These are phyloP conservation scores for Fraxinus paxiana DNA, from an alignment of 305 asterid genomes.

Conservation along the genomic window DNA sequence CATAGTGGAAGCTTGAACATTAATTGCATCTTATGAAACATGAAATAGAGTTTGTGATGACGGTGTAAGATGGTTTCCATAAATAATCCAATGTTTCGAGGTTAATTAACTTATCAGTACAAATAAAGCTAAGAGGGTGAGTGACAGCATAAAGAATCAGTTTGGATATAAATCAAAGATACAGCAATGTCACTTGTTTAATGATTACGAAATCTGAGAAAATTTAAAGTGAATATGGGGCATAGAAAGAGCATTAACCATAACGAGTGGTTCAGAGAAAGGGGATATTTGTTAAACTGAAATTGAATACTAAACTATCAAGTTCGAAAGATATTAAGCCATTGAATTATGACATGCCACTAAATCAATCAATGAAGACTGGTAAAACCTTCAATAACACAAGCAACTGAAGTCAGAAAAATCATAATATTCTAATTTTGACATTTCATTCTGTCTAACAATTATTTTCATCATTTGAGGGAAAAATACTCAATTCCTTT, in stretches of 20 bases:
- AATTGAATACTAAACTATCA: neutral
- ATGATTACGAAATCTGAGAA: neutral
- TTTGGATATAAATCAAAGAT: neutral
- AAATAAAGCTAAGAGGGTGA: neutral
- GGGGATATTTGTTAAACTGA: neutral
- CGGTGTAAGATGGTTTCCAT: neutral
- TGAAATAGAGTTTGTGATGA: neutral
- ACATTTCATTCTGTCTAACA: neutral
- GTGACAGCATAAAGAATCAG: neutral
- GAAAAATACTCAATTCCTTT: neutral
- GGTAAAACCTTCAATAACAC: neutral
- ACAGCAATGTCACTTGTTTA: neutral
- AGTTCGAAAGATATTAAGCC: neutral
- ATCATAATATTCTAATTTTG: neutral
- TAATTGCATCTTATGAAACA: neutral
- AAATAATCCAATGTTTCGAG: neutral
- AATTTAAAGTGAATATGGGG: neutral
- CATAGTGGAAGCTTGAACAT: conserved; percentile 15
- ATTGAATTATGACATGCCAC: neutral
- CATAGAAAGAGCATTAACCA: neutral
- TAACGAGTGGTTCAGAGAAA: neutral
- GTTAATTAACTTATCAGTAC: neutral
- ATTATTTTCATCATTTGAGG: neutral
- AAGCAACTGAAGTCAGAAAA: neutral
- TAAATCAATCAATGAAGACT: neutral